Evolutionary conservation across 2,329 filamentous ascomycete genomes (phyloP), one percentile per base, ranked within the genome.

Genomic region (Didymella sp.): DNA sequence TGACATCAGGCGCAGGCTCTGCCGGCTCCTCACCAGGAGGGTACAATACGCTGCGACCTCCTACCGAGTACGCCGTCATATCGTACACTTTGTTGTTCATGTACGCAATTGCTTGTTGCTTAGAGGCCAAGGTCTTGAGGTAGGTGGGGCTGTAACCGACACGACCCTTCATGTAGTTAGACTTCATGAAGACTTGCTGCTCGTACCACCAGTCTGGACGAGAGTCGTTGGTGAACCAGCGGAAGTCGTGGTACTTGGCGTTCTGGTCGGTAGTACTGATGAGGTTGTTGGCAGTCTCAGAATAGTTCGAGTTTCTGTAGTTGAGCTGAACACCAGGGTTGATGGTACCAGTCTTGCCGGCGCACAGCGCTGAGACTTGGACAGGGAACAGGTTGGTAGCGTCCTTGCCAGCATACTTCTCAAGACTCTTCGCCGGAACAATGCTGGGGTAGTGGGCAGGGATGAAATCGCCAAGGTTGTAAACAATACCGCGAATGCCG

Each of bases 181-280:
- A 78, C 66, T 89, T 89, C 50, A 99, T 80, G 74, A 87, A 86
- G 28, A 87, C 82, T 84, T 97, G 92, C 74, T 93, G 88, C 78
- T 99, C 91, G 55, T 84, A 89, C 79, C 94, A 98, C 95, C 95
- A 99, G 72, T 96, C 92, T 2, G 89, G 87, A 11, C 93, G 88
- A 47, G 85, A 89, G 72, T 96, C 91, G 63, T 92, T 91, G 30
- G 85, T 91, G 71, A 86, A 92, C 71, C 84, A 87, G 57, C 95
- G 87, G 85, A 99, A 99, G 74, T 99, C 95, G 71, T 99, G 95
- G 73, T 96, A 99, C 60, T 85, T 80, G 21, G 87, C 81, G 70
- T 97, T 96, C 21, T 82, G 63, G 70, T 98, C 93, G 4, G 84
- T 82, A 27, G 77, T 80, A 69, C 83, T 87, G 73, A 92, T 84